Evolutionary conservation across 2,329 filamentous ascomycete species (phyloP).

Genomic region (Remersonia thermophila): DNA sequence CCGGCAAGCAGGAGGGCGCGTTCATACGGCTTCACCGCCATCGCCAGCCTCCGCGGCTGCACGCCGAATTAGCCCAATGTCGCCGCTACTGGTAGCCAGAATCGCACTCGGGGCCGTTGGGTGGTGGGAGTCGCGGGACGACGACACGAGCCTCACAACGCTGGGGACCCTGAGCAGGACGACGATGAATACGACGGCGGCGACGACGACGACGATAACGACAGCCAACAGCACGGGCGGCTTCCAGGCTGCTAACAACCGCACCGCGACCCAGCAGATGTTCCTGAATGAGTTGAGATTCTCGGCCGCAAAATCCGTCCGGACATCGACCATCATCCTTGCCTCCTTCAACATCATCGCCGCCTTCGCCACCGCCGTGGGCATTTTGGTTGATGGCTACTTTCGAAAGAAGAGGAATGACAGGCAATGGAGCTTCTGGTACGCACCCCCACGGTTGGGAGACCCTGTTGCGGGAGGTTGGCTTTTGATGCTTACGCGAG

Average conservation of each 20-base stretch:
- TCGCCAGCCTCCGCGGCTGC: conserved; percentile 18
- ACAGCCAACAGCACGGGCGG: conserved; percentile 2
- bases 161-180: conserved; percentile 11
- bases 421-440: conserved; percentile 31
- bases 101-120: conserved; percentile 9
- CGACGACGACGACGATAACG: not conserved
- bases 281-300: conserved; percentile 41
- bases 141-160: conserved; percentile 12
- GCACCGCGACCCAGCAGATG: conserved; percentile 28
- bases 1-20: conserved; percentile 22
- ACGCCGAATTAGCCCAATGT: conserved; percentile 17
- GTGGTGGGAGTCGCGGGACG: conserved; percentile 23
- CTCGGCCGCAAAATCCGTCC: conserved; percentile 42
- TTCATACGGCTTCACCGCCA: conserved; percentile 21
- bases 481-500: conserved; percentile 3
- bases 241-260: conserved; percentile 24
- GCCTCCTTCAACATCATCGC: conserved; percentile 48
- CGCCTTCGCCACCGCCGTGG: conserved; percentile 41
- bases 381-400: conserved; percentile 47
- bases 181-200: conserved; percentile 1
- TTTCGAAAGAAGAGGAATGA: conserved; percentile 30
- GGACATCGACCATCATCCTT: conserved; percentile 49
- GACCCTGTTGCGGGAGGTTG: not conserved
- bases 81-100: conserved; percentile 14
- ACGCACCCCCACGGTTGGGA: conserved; percentile 5